Evolutionary conservation across 2,329 filamentous ascomycete species (phyloP).

Genomic region (Cladosporium halotolerans): DNA sequence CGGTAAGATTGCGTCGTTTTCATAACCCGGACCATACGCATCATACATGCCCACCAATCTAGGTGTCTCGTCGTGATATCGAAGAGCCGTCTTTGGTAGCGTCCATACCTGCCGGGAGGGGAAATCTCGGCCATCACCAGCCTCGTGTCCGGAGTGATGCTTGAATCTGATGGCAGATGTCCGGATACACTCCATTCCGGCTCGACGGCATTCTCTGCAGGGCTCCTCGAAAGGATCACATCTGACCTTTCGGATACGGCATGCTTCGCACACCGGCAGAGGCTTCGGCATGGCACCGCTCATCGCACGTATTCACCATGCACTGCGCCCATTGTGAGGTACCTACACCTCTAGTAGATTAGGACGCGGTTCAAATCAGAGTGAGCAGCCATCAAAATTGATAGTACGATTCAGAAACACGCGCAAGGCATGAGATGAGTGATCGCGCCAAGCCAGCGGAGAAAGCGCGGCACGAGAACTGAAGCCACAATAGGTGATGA

Average conservation of each 20-base stretch:
- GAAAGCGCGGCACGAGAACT: too few relatives aligned
- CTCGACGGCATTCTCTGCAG: slow-evolving; percentile 13
- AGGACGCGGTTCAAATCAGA: too few relatives aligned
- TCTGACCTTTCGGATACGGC: slow-evolving; percentile 15
- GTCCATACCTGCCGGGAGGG: slow-evolving; percentile 10
- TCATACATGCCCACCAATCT: slow-evolving; percentile 1
- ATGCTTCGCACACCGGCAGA: slow-evolving; percentile 15
- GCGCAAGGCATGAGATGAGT: too few relatives aligned
- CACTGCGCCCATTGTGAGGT: too few relatives aligned
- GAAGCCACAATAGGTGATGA: too few relatives aligned
- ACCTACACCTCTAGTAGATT: too few relatives aligned
- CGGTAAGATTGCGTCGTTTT: too few relatives aligned
- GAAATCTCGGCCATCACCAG: background rate
- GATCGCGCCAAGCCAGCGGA: too few relatives aligned
- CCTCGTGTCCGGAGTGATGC: slow-evolving; percentile 6
- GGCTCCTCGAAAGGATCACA: slow-evolving; percentile 13
- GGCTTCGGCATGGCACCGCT: slow-evolving; percentile 1
- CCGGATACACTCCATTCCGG: slow-evolving; percentile 15
- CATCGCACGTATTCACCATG: background rate
- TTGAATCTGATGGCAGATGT: slow-evolving; percentile 14
- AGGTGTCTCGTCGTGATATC: slow-evolving; percentile 13
- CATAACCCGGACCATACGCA: background rate
- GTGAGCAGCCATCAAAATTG: too few relatives aligned
- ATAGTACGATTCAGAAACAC: too few relatives aligned
- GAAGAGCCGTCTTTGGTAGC: background rate